These are phyloP conservation scores for Alisma plantagoaquatica DNA, from an alignment of 106 monocot genomes.

Conservation along the genomic window DNA sequence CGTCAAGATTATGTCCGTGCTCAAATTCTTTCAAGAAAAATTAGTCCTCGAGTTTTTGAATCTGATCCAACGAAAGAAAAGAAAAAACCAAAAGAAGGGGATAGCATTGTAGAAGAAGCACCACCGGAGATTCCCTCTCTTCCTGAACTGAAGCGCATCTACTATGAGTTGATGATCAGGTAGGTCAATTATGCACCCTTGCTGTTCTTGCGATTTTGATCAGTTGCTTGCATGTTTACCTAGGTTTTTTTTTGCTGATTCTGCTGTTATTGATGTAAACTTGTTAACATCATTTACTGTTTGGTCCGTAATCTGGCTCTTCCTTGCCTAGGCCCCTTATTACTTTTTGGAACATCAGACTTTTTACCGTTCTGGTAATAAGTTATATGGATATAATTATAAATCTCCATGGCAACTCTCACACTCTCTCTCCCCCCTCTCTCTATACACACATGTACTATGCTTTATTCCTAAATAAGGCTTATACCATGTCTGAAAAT, in stretches of 20 bases:
- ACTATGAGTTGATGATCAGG: slow-evolving; percentile 95
- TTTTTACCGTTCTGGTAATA: no score
- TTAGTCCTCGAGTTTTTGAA: slow-evolving; percentile 82
- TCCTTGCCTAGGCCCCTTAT: no score
- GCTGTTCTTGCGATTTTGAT: background rate
- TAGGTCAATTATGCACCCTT: slow-evolving; percentile 28
- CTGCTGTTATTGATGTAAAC: no score
- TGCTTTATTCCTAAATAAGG: no score
- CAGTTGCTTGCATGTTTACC: background rate
- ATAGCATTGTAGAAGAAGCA: slow-evolving; percentile 79
- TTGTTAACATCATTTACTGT: no score
- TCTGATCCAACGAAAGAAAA: slow-evolving; percentile 75
- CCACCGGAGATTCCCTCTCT: slow-evolving; percentile 91
- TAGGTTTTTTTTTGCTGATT: background rate
- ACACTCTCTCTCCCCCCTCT: no score
- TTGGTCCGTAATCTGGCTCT: no score
- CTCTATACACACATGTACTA: no score
- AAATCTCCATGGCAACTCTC: no score
- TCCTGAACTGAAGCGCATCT: slow-evolving; percentile 81
- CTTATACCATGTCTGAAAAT: no score
- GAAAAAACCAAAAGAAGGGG: slow-evolving; percentile 97
- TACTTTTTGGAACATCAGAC: no score
- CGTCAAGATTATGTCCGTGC: slow-evolving; percentile 92
- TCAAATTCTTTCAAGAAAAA: slow-evolving; percentile 91
- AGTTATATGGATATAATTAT: no score